phyloP scores from a whole-genome alignment of 2,329 filamentous ascomycete species.

The Chrysoporthe austroafricana region DNA sequence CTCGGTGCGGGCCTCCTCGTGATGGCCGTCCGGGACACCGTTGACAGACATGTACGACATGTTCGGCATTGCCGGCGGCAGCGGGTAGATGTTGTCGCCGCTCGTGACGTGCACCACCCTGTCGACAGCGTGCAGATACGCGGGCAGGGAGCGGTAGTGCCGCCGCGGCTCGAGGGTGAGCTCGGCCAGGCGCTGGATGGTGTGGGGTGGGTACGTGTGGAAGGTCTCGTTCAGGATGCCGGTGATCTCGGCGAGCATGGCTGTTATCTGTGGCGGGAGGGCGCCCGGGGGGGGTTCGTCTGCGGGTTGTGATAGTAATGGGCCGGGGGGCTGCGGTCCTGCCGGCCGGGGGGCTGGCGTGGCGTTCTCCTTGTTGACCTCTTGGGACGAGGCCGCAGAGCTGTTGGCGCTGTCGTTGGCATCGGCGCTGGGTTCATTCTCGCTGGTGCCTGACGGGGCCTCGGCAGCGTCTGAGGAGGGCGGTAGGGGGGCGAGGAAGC shows the following conservation, averaged over 20 bases:
- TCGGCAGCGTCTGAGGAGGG: constrained; percentile 47
- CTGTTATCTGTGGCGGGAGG: constrained; percentile 66
- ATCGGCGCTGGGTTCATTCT: constrained; percentile 37
- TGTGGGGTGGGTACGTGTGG: constrained; percentile 78
- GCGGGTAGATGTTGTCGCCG: constrained; percentile 76
- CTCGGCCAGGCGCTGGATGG: constrained; percentile 88
- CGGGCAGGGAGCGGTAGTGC: constrained; percentile 80
- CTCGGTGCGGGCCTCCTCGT: constrained; percentile 39
- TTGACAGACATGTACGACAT: constrained; percentile 63
- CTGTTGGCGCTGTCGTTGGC: constrained; percentile 19
- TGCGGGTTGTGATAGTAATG: constrained; percentile 35
- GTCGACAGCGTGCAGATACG: constrained; percentile 89
- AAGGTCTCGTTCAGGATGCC: constrained; percentile 70
- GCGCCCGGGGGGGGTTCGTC: constrained; percentile 42
- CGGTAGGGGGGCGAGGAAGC: constrained; percentile 49
- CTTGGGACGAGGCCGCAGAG: constrained; percentile 50
- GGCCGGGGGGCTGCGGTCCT: constrained; percentile 42
- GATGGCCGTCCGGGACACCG: constrained; percentile 53
- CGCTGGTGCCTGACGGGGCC: constrained; percentile 48
- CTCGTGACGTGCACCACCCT: constrained; percentile 90
- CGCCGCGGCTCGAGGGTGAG: constrained; percentile 75
- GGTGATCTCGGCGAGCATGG: constrained; percentile 64
- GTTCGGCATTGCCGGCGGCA: constrained; percentile 69
- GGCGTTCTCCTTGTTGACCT: constrained; percentile 71
- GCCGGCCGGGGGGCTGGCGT: constrained; percentile 48